Evolutionary conservation across 192 early-diverging fungal genomes (phyloP).

Genomic region (Geranomyces michiganensis): DNA sequence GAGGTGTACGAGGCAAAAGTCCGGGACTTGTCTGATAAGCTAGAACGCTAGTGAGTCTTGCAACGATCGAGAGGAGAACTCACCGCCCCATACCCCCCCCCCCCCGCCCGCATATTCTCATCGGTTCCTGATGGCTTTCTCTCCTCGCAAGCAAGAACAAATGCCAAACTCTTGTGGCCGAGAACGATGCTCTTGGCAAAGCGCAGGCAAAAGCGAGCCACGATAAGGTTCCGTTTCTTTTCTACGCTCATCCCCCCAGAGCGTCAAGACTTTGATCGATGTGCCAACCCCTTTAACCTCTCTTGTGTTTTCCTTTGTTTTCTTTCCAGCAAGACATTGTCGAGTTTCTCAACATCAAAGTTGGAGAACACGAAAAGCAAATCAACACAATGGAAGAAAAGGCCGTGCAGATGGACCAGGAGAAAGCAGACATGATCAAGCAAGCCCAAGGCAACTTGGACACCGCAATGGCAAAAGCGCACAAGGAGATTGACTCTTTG

Average conservation of each 20-base stretch:
- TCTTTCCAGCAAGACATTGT: conserved; percentile 61
- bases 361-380: conserved; percentile 60
- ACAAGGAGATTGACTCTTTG: conserved; percentile 47
- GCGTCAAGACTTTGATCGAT: not conserved
- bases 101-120: not conserved
- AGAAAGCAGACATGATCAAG: conserved; percentile 47
- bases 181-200: conserved; percentile 53
- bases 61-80: not conserved
- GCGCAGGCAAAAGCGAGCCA: conserved; percentile 56
- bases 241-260: not conserved
- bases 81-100: not conserved
- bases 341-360: conserved; percentile 69
- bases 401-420: conserved; percentile 48
- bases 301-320: not conserved
- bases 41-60: conserved; percentile 44
- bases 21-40: conserved; percentile 55
- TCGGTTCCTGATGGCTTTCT: not conserved
- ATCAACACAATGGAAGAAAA: conserved; percentile 48
- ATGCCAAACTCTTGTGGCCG: conserved; percentile 46
- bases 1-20: conserved; percentile 60
- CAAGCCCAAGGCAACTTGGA: conserved; percentile 42
- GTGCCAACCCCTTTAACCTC: not conserved
- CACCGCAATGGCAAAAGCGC: conserved; percentile 18
- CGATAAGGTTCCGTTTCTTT: conserved; percentile 58
- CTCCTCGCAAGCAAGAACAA: conserved; percentile 51